A percentile compares a stretch with the other conserved stretches of the same genome.
Conservation (phyloP, 192 early-diverging fungal genomes). For the Umbelopsis sp. region DNA sequence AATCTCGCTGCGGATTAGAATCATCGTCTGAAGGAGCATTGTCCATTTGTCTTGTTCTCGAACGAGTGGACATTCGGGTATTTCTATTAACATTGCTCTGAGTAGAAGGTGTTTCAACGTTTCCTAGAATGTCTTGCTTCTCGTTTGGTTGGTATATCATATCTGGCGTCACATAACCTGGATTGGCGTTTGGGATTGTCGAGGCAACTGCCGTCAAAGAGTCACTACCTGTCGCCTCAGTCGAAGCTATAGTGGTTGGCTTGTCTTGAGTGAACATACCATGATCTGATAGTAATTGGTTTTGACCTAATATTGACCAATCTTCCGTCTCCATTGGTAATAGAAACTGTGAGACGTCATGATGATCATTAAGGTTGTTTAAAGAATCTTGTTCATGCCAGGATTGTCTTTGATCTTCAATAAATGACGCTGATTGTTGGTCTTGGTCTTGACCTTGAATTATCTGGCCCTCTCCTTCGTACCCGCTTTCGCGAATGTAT, state of each 20-base stretch:
- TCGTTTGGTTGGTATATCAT: neutral
- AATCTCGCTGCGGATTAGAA: neutral
- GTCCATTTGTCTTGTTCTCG: neutral
- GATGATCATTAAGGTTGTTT: neutral
- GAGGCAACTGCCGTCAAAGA: neutral
- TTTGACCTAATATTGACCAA: neutral
- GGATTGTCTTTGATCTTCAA: constrained; percentile 4
- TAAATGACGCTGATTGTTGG: neutral
- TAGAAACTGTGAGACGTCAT: constrained; percentile 9
- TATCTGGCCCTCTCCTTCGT: neutral
- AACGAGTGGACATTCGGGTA: constrained; percentile 3
- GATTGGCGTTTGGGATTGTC: neutral
- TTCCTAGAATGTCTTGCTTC: neutral
- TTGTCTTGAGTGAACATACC: neutral
- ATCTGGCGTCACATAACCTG: neutral
- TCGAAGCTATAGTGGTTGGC: neutral
- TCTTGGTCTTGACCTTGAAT: neutral
- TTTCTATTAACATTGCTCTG: neutral
- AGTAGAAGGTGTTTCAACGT: neutral
- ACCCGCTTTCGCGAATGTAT: constrained; percentile 1
- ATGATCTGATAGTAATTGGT: neutral
- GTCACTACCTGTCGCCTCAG: neutral
- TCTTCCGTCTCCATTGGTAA: neutral
- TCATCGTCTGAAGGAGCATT: neutral
- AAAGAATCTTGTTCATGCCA: constrained; percentile 10